These are phyloP conservation scores for Orychophragmus violaceus DNA, from an alignment of 345 rosid species.

Conservation along the genomic window DNA sequence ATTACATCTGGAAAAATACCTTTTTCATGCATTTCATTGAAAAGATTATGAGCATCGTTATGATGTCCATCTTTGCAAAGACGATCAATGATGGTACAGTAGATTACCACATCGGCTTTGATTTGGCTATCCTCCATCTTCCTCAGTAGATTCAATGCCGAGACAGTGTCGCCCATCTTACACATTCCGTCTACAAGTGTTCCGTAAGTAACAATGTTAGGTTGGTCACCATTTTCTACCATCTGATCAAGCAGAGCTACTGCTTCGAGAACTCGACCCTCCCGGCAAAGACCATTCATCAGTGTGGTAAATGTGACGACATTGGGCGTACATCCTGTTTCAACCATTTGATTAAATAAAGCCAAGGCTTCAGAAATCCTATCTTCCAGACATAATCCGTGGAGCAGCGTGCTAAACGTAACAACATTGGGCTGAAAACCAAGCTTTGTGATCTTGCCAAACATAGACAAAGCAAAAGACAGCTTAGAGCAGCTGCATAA, in stretches of 20 bases:
- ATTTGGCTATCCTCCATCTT: too few species aligned
- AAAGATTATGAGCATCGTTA: too few species aligned
- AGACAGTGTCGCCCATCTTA: neutral
- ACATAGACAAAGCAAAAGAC: neutral
- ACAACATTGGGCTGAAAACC: neutral
- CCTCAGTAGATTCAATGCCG: neutral
- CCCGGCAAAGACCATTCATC: too few species aligned
- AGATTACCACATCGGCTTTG: too few species aligned
- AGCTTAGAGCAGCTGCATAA: neutral
- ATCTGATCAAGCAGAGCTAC: neutral
- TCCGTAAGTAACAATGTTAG: neutral
- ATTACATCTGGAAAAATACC: too few species aligned
- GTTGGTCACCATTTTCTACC: neutral
- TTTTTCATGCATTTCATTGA: too few species aligned
- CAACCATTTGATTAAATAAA: neutral
- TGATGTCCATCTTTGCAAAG: too few species aligned
- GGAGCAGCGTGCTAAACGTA: too few species aligned
- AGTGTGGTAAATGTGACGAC: too few species aligned
- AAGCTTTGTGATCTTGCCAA: neutral
- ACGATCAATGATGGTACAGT: too few species aligned
- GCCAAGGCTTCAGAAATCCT: too few species aligned
- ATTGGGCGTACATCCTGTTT: neutral
- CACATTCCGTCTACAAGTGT: neutral
- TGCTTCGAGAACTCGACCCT: neutral
- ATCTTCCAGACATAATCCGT: too few species aligned